These are phyloP conservation scores for Vitellaria paradoxa DNA, from an alignment of 179 eudicot genomes.

Conservation along the genomic window DNA sequence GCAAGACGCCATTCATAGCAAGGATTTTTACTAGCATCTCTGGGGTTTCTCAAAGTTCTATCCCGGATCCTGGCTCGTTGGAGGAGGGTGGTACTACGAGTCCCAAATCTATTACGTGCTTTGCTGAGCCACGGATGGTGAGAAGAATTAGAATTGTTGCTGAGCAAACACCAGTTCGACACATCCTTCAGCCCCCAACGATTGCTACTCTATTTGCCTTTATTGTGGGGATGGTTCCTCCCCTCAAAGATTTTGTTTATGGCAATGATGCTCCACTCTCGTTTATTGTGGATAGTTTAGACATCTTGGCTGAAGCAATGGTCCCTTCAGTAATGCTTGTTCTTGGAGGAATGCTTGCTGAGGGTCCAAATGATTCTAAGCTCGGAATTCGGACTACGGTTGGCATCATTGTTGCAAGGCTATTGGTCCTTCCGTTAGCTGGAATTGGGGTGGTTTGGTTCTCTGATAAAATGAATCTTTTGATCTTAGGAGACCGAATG, in stretches of 20 bases:
- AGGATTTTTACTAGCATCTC: constrained; percentile 44
- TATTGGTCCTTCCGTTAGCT: constrained; percentile 69
- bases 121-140: constrained; percentile 71
- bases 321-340: constrained; percentile 88
- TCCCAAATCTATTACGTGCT: constrained; percentile 60
- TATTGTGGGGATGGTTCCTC: constrained; percentile 67
- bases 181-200: constrained; percentile 80
- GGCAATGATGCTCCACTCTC: constrained; percentile 66
- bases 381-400: constrained; percentile 69
- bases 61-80: constrained; percentile 41
- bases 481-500: constrained; percentile 65
- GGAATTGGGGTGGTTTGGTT: constrained; percentile 59
- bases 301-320: constrained; percentile 78
- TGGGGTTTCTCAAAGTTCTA: constrained; percentile 33
- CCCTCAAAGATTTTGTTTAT: constrained; percentile 52
- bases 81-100: constrained; percentile 47
- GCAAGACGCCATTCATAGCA: constrained; percentile 69
- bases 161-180: constrained; percentile 61
- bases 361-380: constrained; percentile 69
- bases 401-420: constrained; percentile 66
- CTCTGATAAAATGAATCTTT: constrained; percentile 52
- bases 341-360: constrained; percentile 89
- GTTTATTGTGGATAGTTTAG: constrained; percentile 62
- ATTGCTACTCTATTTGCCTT: constrained; percentile 71
- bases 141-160: constrained; percentile 68